Evolutionary conservation across 768 basidiomycete species (phyloP).

Genomic region (Thelephora aurantiotincta): DNA sequence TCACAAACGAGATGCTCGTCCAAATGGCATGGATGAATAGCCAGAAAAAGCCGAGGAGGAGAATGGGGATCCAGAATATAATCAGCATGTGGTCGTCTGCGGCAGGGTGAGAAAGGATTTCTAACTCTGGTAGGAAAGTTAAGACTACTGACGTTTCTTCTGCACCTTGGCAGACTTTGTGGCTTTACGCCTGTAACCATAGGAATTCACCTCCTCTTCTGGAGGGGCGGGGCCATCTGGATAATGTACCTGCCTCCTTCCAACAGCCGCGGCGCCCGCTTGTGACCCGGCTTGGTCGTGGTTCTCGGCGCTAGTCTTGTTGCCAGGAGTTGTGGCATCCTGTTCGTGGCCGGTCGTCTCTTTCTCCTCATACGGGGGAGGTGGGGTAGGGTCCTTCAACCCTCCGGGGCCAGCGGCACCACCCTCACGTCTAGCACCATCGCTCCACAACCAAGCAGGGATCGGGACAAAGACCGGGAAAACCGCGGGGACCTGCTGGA

Average conservation of each 20-base stretch:
- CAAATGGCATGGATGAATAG: slow-evolving; percentile 15
- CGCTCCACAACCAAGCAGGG: slow-evolving; percentile 47
- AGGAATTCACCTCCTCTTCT: slow-evolving; percentile 57
- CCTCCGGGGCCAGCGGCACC: slow-evolving; percentile 12
- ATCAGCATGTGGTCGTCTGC: slow-evolving; percentile 77
- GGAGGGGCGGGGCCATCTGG: slow-evolving; percentile 29
- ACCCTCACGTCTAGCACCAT: slow-evolving; percentile 21
- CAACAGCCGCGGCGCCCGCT: slow-evolving; percentile 15
- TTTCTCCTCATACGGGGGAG: slow-evolving; percentile 62
- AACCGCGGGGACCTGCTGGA: slow-evolving; percentile 62
- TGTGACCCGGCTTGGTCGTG: slow-evolving; percentile 3
- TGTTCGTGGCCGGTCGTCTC: slow-evolving; percentile 5
- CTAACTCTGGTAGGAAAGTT: not conserved
- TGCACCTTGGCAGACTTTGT: slow-evolving; percentile 28
- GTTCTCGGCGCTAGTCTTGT: not conserved
- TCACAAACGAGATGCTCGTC: not conserved
- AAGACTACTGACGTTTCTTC: slow-evolving; percentile 54
- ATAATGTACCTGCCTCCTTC: slow-evolving; percentile 27
- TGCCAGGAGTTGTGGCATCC: slow-evolving; percentile 3
- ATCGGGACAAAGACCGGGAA: slow-evolving; percentile 70
- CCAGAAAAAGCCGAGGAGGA: slow-evolving; percentile 32
- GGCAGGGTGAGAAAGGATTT: slow-evolving; percentile 1
- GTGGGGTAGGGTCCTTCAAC: slow-evolving; percentile 15
- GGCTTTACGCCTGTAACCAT: slow-evolving; percentile 43
- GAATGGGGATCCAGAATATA: slow-evolving; percentile 77